Percentiles rank a stretch among this genome's conserved stretches.
Conservation (phyloP, 345 rosid genomes). For the Draba incana region DNA sequence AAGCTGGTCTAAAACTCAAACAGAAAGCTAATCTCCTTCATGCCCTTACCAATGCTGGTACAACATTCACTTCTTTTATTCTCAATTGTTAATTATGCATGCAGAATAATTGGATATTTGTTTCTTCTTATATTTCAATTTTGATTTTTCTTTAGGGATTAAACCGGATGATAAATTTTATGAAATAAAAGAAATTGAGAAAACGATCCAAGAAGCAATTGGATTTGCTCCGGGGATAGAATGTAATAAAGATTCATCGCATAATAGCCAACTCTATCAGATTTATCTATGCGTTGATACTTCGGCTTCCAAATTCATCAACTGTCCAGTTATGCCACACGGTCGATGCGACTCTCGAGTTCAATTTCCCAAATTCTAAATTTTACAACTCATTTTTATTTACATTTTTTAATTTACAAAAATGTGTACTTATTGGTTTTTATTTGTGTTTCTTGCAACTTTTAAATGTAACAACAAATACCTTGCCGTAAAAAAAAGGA, state of each 20-base stretch:
- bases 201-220: conserved; percentile 51
- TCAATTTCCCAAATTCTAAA: conserved; percentile 71
- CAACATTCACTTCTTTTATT: background rate
- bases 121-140: background rate
- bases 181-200: conserved; percentile 49
- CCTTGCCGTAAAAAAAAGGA: background rate
- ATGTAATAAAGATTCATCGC: conserved; percentile 64
- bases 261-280: conserved; percentile 67
- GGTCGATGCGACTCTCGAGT: conserved; percentile 56
- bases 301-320: conserved; percentile 62
- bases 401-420: background rate
- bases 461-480: background rate
- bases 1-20: conserved; percentile 69
- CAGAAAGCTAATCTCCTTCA: conserved; percentile 69
- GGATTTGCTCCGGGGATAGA: conserved; percentile 68
- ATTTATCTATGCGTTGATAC: conserved; percentile 78
- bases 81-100: background rate
- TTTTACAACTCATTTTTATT: background rate
- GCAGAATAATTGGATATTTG: background rate
- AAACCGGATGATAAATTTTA: conserved; percentile 68
- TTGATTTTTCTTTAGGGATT: conserved; percentile 49
- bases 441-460: conserved; percentile 4
- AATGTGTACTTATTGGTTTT: conserved; percentile 1
- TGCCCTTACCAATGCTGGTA: conserved; percentile 59
- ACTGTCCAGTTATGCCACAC: conserved; percentile 65